Percentiles rank a stretch among this genome's conserved stretches.
These are phyloP conservation scores for Nicotiana rustica DNA, from an alignment of 305 asterid species.

Conservation along the genomic window DNA sequence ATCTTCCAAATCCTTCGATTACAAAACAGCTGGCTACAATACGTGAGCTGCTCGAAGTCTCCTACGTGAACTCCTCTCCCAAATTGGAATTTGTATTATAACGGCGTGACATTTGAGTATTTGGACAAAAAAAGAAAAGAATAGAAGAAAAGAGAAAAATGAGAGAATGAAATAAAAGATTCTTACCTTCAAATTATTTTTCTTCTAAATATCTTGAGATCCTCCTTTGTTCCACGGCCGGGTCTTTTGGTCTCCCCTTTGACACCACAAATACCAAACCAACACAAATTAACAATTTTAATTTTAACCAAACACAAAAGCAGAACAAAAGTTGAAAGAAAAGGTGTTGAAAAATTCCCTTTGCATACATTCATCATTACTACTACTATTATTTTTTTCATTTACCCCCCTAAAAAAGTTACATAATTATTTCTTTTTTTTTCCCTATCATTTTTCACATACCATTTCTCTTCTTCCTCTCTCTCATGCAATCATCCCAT, in stretches of 20 bases:
- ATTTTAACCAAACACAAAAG: constrained; percentile 15
- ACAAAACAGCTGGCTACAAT: constrained; percentile 35
- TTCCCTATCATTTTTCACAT: not conserved
- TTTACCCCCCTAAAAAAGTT: not conserved
- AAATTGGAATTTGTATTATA: constrained; percentile 11
- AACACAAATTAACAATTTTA: not conserved
- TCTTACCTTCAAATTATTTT: constrained; percentile 10
- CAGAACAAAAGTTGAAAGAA: not conserved
- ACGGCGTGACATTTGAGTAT: not conserved
- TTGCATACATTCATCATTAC: constrained; percentile 15
- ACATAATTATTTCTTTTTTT: not conserved
- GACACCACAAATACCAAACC: constrained; percentile 42
- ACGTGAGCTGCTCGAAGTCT: constrained; percentile 41
- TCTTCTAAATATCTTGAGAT: constrained; percentile 48
- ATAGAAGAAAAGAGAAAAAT: not conserved
- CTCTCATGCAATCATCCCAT: constrained; percentile 24
- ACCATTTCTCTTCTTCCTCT: not conserved
- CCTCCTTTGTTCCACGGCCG: constrained; percentile 50
- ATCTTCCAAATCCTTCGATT: not conserved
- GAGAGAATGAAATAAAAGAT: constrained; percentile 26
- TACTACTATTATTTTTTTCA: not conserved
- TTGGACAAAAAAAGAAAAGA: not conserved
- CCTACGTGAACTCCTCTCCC: constrained; percentile 51
- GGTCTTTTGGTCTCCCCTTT: constrained; percentile 46
- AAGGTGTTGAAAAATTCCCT: not conserved